Conservation (phyloP, 345 rosid species). For the Eutrema heterophyllum region DNA sequence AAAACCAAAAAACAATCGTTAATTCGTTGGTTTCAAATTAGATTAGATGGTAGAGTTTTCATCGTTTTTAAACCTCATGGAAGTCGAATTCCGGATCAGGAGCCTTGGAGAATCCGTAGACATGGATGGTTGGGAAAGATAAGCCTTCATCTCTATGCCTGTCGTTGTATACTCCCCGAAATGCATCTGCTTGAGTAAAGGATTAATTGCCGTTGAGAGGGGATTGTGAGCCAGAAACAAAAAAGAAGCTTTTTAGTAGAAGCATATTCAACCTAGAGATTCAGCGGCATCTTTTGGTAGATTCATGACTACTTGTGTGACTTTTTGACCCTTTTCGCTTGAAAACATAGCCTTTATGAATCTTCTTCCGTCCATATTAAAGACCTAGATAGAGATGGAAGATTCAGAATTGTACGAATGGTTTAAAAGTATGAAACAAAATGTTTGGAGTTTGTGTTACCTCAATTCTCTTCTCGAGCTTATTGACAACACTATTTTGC, state of each 20-base stretch:
- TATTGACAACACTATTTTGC: constrained; percentile 68
- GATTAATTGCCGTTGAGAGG: neutral
- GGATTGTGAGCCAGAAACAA: neutral
- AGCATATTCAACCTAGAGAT: constrained; percentile 47
- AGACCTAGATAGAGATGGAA: constrained; percentile 41
- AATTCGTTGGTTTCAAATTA: neutral
- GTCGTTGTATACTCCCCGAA: constrained; percentile 58
- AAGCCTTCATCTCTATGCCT: constrained; percentile 36
- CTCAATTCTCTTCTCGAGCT: constrained; percentile 69
- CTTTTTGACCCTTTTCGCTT: constrained; percentile 58
- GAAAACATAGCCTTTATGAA: constrained; percentile 72
- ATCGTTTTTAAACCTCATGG: constrained; percentile 52
- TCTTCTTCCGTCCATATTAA: constrained; percentile 89
- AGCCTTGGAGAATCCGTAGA: constrained; percentile 93
- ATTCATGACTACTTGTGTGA: constrained; percentile 85
- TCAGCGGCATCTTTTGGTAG: constrained; percentile 82
- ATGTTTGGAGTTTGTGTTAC: constrained; percentile 29
- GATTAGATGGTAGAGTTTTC: neutral
- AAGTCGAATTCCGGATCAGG: constrained; percentile 89
- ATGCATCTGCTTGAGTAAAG: constrained; percentile 50
- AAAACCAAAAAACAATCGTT: neutral
- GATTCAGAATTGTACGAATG: neutral
- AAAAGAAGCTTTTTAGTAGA: neutral
- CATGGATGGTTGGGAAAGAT: constrained; percentile 66
- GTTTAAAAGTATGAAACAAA: neutral